Evolutionary conservation across 2,329 filamentous ascomycete species (phyloP).

Genomic region (Macrophomina phaseolina): DNA sequence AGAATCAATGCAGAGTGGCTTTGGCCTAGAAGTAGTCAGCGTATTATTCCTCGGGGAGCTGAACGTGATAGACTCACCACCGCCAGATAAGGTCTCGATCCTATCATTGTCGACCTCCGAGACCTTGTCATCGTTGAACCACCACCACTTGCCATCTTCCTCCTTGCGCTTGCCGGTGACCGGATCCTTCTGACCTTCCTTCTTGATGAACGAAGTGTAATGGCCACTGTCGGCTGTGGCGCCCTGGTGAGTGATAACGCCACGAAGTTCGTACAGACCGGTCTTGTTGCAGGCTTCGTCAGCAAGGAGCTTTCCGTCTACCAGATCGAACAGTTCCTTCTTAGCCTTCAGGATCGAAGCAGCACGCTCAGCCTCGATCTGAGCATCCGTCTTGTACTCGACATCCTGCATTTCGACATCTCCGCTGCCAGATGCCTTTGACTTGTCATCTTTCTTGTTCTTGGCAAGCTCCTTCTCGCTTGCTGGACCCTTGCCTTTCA

Average conservation of each 20-base stretch:
- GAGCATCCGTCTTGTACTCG: slow-evolving; percentile 89
- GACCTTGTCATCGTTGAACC: slow-evolving; percentile 99
- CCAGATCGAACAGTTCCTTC: slow-evolving; percentile 82
- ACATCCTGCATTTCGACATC: slow-evolving; percentile 75
- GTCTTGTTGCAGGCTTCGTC: slow-evolving; percentile 91
- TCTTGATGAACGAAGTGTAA: slow-evolving; percentile 98
- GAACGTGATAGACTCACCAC: slow-evolving; percentile 61
- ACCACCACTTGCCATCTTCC: slow-evolving; percentile 98
- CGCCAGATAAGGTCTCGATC: slow-evolving; percentile 87
- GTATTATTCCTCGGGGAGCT: not conserved
- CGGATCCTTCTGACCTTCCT: slow-evolving; percentile 73
- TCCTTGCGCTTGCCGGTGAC: slow-evolving; percentile 77
- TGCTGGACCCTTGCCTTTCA: slow-evolving; percentile 54
- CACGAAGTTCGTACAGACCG: slow-evolving; percentile 91
- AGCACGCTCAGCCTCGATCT: slow-evolving; percentile 84
- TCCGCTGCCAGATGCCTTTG: slow-evolving; percentile 60
- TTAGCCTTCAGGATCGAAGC: slow-evolving; percentile 78
- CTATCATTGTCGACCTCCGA: slow-evolving; percentile 89
- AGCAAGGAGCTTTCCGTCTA: slow-evolving; percentile 73
- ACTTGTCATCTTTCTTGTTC: slow-evolving; percentile 50
- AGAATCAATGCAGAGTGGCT: slow-evolving; percentile 82
- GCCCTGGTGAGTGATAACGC: slow-evolving; percentile 94
- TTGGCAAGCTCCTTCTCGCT: slow-evolving; percentile 45
- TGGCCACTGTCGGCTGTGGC: slow-evolving; percentile 96
- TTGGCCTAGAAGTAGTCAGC: slow-evolving; percentile 57